A percentile compares a stretch with the other conserved stretches of the same genome.
These are phyloP conservation scores for Nepenthes gracilis DNA, from an alignment of 148 eudicot genomes.

Conservation along the genomic window DNA sequence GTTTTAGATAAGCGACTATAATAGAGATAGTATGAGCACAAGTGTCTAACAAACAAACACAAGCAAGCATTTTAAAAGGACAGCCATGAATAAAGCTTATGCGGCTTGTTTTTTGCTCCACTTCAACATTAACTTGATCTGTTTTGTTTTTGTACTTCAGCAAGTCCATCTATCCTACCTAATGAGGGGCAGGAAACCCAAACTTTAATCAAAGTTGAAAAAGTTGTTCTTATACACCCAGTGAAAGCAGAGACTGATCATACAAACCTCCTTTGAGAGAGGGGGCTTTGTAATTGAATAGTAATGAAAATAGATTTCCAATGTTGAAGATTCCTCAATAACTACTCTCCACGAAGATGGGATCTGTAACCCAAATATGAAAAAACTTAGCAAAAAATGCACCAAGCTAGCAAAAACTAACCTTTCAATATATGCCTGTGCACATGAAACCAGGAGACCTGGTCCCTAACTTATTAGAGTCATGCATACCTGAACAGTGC, in stretches of 20 bases:
- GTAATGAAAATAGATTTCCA: constrained; percentile 80
- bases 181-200: too few species aligned
- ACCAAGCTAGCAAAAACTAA: constrained; percentile 1
- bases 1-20: too few species aligned
- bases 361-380: constrained; percentile 38
- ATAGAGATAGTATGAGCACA: too few species aligned
- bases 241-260: not conserved
- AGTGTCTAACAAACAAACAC: too few species aligned
- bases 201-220: not conserved
- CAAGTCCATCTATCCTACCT: not conserved
- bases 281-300: constrained; percentile 72
- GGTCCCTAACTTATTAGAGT: not conserved
- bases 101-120: not conserved
- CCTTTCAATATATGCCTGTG: too few species aligned
- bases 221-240: not conserved
- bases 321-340: constrained; percentile 71
- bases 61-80: too few species aligned
- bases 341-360: constrained; percentile 64
- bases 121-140: not conserved
- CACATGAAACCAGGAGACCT: too few species aligned
- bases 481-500: constrained; percentile 61
- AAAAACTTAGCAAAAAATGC: not conserved
- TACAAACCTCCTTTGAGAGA: constrained; percentile 69
- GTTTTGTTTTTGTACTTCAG: too few species aligned
- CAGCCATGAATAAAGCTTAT: too few species aligned